A percentile compares a stretch with the other conserved stretches of the same genome.
Conservation (phyloP, 768 basidiomycete genomes). For the Tylopilus sp. region DNA sequence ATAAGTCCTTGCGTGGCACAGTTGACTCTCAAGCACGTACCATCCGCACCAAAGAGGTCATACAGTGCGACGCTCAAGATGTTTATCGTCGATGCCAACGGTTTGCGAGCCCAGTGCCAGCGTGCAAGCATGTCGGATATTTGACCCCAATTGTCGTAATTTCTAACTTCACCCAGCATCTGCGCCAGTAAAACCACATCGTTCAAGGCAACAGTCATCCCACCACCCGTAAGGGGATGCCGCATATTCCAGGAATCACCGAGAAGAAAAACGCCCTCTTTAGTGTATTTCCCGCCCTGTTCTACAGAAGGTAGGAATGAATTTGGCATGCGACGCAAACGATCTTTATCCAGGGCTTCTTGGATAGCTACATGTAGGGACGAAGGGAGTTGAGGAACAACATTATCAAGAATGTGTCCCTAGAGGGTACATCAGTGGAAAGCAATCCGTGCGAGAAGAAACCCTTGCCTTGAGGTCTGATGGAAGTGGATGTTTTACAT, state of each 20-base stretch:
- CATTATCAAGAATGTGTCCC: constrained; percentile 65
- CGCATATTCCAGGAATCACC: constrained; percentile 99
- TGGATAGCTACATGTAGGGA: constrained; percentile 63
- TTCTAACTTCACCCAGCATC: constrained; percentile 48
- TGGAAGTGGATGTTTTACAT: constrained; percentile 82
- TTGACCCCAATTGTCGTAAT: constrained; percentile 47
- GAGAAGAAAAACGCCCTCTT: constrained; percentile 75
- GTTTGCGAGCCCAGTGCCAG: constrained; percentile 90
- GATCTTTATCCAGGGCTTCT: constrained; percentile 70
- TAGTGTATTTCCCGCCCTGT: constrained; percentile 50
- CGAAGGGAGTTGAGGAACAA: constrained; percentile 80
- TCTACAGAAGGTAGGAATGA: constrained; percentile 81
- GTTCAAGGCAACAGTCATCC: constrained; percentile 94
- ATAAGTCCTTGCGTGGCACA: constrained; percentile 1
- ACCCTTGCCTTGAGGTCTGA: constrained; percentile 65
- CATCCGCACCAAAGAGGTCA: constrained; percentile 91
- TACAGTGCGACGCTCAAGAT: constrained; percentile 92
- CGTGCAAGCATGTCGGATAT: constrained; percentile 51
- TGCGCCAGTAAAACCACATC: constrained; percentile 76
- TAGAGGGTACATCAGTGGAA: constrained; percentile 25
- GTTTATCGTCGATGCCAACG: constrained; percentile 82
- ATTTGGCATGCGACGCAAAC: constrained; percentile 92
- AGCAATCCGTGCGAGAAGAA: background rate
- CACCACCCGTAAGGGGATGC: constrained; percentile 95
- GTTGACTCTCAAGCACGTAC: constrained; percentile 43